These are phyloP conservation scores for Coemansia sp. DNA, from an alignment of 192 early-diverging fungal species.

Conservation along the genomic window DNA sequence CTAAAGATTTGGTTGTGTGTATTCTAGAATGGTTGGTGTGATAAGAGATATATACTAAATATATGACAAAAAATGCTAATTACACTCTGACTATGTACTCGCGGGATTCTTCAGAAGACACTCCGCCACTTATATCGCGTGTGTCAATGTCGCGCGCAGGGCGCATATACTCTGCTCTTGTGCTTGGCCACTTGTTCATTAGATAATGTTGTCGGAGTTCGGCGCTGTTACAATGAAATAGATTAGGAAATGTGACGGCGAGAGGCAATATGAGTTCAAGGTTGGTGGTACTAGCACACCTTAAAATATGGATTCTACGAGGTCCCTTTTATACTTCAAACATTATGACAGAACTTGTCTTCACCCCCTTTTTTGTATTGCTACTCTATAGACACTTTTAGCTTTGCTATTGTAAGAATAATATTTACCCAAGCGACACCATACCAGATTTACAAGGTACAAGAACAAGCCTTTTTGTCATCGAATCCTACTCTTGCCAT, in stretches of 20 bases:
- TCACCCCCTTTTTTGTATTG: neutral
- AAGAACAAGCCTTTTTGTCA: neutral
- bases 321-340: conserved; percentile 3
- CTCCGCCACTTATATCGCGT: conserved; percentile 29
- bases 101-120: conserved; percentile 26
- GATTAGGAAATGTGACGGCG: neutral
- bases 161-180: neutral
- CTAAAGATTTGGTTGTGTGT: neutral
- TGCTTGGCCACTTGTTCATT: neutral
- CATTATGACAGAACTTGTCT: no score
- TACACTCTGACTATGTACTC: conserved; percentile 22
- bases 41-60: neutral
- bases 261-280: neutral
- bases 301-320: neutral
- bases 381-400: neutral
- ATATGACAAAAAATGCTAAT: neutral
- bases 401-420: neutral
- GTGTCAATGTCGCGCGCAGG: conserved; percentile 36
- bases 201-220: conserved; percentile 2
- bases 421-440: neutral
- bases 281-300: neutral
- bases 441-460: neutral
- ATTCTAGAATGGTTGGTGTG: neutral
- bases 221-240: neutral
- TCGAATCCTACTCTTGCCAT: neutral